Evolutionary conservation across 305 asterid genomes (phyloP).

Genomic region (Plantago coronopus): DNA sequence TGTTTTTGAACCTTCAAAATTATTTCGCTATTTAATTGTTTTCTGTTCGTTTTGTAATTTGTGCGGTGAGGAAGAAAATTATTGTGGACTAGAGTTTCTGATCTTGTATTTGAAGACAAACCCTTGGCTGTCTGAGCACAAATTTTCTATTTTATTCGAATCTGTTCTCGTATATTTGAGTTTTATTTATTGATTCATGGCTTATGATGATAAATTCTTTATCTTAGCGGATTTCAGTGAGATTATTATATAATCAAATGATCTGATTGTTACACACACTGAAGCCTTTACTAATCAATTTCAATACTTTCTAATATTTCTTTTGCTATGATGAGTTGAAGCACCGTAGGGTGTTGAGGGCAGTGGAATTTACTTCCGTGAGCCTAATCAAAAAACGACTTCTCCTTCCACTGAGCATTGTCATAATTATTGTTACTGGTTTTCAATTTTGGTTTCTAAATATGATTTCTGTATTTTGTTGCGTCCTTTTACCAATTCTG

Average conservation of each 20-base stretch:
- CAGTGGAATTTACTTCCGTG: conserved; percentile 3
- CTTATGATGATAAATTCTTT: conserved; percentile 43
- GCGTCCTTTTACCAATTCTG: conserved; percentile 18
- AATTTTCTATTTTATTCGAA: neutral
- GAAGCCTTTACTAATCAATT: conserved; percentile 27
- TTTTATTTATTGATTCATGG: conserved; percentile 11
- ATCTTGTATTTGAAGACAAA: conserved; percentile 69
- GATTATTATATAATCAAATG: conserved; percentile 41
- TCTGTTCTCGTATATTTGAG: no score
- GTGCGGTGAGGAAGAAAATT: conserved; percentile 51
- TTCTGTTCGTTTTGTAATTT: neutral
- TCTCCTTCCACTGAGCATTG: conserved; percentile 9
- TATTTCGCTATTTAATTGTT: no score
- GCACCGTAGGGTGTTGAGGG: conserved; percentile 5
- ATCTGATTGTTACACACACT: conserved; percentile 49
- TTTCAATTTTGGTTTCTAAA: no score
- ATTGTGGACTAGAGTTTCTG: conserved; percentile 83
- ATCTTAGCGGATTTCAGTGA: conserved; percentile 91
- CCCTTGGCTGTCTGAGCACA: conserved; percentile 93
- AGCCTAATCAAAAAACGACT: neutral
- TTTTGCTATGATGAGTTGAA: conserved; percentile 2
- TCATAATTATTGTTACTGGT: no score
- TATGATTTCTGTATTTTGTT: no score
- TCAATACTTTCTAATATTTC: no score
- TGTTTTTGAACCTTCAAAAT: no score